phyloP scores from a whole-genome alignment of 2,329 filamentous ascomycete genomes.

The Fusarium globosum region DNA sequence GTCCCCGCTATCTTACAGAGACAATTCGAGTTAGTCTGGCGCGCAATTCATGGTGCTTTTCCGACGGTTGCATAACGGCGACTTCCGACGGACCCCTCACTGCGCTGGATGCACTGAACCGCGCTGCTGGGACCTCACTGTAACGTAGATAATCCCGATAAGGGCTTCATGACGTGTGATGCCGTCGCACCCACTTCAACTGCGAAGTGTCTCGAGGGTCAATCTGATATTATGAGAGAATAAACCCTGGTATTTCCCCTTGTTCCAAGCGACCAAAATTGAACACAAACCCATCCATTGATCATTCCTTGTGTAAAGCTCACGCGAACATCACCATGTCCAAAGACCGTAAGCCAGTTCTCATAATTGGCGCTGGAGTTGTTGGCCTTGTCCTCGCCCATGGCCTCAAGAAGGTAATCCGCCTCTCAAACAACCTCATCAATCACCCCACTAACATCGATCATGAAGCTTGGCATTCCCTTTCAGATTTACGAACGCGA shows the following conservation, averaged over 20 bases:
- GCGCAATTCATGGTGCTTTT: background rate
- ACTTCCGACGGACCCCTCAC: conserved; percentile 9
- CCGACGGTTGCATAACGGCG: conserved; percentile 16
- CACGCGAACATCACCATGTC: background rate
- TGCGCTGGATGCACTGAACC: background rate
- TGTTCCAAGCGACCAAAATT: background rate
- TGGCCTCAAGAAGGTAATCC: background rate
- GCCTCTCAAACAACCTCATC: accelerated
- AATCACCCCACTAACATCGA: background rate
- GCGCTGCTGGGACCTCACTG: background rate
- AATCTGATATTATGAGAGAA: background rate
- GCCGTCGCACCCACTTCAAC: background rate
- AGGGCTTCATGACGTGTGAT: background rate
- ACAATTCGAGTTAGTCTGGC: background rate
- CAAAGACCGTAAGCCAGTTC: conserved; percentile 16
- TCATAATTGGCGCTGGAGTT: conserved; percentile 11
- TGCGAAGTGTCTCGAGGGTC: background rate
- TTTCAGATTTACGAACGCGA: conserved; percentile 11
- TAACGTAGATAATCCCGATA: background rate
- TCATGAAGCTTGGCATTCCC: conserved; percentile 2
- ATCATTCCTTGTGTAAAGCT: too few relatives aligned
- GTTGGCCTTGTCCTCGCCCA: conserved; percentile 15
- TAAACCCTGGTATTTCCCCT: background rate
- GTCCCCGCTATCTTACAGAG: conserved; percentile 1
- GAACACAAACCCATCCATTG: background rate